Conservation (phyloP, 805 yeast species). For the Peterozyma xylosa region DNA sequence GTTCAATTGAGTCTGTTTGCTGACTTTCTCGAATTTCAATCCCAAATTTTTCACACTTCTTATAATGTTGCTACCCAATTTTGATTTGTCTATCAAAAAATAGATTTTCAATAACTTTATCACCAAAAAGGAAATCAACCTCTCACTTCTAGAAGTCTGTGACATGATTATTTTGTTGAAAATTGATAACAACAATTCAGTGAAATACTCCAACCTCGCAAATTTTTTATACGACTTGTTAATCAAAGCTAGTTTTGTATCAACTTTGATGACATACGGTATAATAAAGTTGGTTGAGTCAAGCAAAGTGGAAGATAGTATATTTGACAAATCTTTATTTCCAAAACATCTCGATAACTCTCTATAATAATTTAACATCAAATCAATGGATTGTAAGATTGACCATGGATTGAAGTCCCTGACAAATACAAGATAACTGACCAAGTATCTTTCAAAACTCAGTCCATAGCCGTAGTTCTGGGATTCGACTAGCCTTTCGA, state of each 20-base stretch:
- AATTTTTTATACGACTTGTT: conserved; percentile 21
- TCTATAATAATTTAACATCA: conserved; percentile 37
- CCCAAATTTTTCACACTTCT: conserved; percentile 49
- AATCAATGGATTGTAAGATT: conserved; percentile 43
- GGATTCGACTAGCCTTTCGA: conserved; percentile 15
- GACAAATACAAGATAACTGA: conserved; percentile 33
- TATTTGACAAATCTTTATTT: conserved; percentile 10
- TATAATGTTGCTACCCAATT: conserved; percentile 54
- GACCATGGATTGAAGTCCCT: conserved; percentile 54
- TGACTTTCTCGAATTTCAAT: conserved; percentile 31
- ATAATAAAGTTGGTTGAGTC: conserved; percentile 30
- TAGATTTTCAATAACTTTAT: conserved; percentile 43
- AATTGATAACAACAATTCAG: conserved; percentile 38
- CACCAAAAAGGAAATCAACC: conserved; percentile 40
- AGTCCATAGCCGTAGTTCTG: conserved; percentile 5
- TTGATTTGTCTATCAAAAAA: conserved; percentile 44
- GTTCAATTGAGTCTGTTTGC: conserved; percentile 36
- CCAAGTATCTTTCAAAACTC: conserved; percentile 36
- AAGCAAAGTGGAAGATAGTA: conserved; percentile 26
- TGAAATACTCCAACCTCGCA: conserved; percentile 40
- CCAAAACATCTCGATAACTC: conserved; percentile 40
- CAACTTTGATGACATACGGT: conserved; percentile 39
- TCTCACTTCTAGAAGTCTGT: conserved; percentile 32
- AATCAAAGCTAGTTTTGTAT: conserved; percentile 29
- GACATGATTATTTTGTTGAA: conserved; percentile 44